phyloP scores from a whole-genome alignment of 148 eudicot species.

The Amaranthus cruentus region DNA sequence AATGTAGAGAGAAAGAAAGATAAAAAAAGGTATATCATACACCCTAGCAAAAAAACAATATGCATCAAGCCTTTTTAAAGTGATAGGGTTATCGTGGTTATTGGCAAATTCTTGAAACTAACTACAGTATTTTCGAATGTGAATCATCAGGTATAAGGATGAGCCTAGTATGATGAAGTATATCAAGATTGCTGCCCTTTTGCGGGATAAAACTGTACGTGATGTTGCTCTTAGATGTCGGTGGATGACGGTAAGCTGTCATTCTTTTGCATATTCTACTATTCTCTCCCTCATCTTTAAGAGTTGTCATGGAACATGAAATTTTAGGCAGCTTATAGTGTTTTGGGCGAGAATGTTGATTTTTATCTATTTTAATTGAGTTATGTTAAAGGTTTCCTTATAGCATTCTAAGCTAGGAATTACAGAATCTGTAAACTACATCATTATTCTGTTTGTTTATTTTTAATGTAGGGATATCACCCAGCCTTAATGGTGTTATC shows the following conservation, averaged over 20 bases:
- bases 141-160: constrained; percentile 45
- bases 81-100: too few species aligned
- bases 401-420: too few species aligned
- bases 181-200: constrained; percentile 73
- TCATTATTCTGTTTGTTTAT: too few species aligned
- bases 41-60: too few species aligned
- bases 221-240: constrained; percentile 92
- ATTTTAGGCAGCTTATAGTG: neutral
- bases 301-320: constrained; percentile 1
- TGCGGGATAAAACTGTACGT: constrained; percentile 82
- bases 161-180: constrained; percentile 81
- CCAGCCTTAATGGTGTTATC: too few species aligned
- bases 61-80: too few species aligned
- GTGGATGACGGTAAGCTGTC: constrained; percentile 80
- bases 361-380: neutral
- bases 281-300: neutral
- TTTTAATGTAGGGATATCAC: too few species aligned
- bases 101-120: too few species aligned
- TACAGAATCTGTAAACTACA: too few species aligned
- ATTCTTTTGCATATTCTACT: constrained; percentile 11
- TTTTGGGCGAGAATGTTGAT: neutral
- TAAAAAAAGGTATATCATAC: too few species aligned
- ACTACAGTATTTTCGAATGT: neutral
- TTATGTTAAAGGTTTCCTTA: constrained; percentile 1
- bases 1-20: too few species aligned